Conservation (phyloP, 1,139 yeast species). For the Debaryomyces fabryi region DNA sequence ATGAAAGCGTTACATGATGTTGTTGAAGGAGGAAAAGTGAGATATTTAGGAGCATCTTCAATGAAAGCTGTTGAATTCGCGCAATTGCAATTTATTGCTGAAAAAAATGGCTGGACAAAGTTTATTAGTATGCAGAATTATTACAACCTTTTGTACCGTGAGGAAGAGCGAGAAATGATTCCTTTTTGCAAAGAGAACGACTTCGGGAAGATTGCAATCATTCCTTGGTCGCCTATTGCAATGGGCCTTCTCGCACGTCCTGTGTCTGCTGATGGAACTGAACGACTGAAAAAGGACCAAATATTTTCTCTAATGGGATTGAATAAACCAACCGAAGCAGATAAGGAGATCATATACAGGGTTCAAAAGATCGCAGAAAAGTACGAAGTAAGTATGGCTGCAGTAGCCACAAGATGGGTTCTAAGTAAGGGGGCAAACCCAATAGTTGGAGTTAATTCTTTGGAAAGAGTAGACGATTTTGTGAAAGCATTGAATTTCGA, state of each 20-base stretch:
- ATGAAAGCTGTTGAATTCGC: conserved; percentile 47
- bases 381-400: conserved; percentile 48
- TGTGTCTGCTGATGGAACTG: not conserved
- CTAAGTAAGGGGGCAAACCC: conserved; percentile 50
- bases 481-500: conserved; percentile 41
- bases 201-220: conserved; percentile 10
- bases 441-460: conserved; percentile 53
- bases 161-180: conserved; percentile 58
- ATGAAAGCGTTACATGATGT: conserved; percentile 53
- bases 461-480: conserved; percentile 53
- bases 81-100: conserved; percentile 8
- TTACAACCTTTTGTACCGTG: conserved; percentile 55
- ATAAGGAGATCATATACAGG: conserved; percentile 43
- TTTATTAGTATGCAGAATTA: conserved; percentile 58
- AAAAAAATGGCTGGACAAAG: conserved; percentile 42
- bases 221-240: conserved; percentile 18
- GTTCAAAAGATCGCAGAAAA: conserved; percentile 54
- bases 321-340: conserved; percentile 11
- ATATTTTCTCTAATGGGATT: conserved; percentile 3
- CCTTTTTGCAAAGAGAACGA: conserved; percentile 32
- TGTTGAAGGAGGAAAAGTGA: conserved; percentile 43
- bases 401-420: conserved; percentile 55
- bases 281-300: not conserved
- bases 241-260: conserved; percentile 14
- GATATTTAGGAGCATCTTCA: conserved; percentile 53